Conservation (phyloP, 805 yeast species). For the Candida orba region DNA sequence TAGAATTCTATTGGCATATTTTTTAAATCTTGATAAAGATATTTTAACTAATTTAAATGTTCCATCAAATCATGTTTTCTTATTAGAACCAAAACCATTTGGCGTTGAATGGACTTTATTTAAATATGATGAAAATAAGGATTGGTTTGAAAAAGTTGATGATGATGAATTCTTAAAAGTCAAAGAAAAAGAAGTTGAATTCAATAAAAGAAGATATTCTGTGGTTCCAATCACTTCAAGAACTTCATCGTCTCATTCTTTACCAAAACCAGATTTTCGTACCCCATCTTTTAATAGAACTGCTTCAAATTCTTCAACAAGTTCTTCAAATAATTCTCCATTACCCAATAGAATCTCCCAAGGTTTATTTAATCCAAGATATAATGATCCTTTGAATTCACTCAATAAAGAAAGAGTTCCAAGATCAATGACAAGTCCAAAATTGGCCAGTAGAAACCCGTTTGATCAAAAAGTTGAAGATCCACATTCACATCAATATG, state of each 20-base stretch:
- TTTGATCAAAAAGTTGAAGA: not conserved
- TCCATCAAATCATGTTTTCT: conserved; percentile 85
- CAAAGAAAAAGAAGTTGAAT: conserved; percentile 61
- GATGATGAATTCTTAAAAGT: conserved; percentile 34
- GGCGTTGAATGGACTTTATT: conserved; percentile 91
- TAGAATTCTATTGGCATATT: conserved; percentile 80
- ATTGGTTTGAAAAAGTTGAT: conserved; percentile 68
- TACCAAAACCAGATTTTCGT: not conserved
- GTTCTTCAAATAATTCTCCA: not conserved
- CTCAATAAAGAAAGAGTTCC: conserved; percentile 3
- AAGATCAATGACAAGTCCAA: not conserved
- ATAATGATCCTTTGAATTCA: not conserved
- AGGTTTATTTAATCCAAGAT: conserved; percentile 1
- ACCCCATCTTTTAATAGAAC: not conserved
- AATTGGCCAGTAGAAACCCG: not conserved
- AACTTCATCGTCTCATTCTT: conserved; percentile 1
- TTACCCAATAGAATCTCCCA: not conserved
- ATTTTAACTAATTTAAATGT: conserved; percentile 86
- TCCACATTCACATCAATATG: not conserved
- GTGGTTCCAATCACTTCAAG: conserved; percentile 49
- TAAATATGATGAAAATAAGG: conserved; percentile 72
- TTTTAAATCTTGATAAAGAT: conserved; percentile 72
- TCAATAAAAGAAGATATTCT: conserved; percentile 60
- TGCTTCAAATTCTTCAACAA: conserved; percentile 1
- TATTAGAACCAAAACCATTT: conserved; percentile 88